Evolutionary conservation across 2,329 filamentous ascomycete species (phyloP).

Genomic region (Pleurostoma richardsiae): DNA sequence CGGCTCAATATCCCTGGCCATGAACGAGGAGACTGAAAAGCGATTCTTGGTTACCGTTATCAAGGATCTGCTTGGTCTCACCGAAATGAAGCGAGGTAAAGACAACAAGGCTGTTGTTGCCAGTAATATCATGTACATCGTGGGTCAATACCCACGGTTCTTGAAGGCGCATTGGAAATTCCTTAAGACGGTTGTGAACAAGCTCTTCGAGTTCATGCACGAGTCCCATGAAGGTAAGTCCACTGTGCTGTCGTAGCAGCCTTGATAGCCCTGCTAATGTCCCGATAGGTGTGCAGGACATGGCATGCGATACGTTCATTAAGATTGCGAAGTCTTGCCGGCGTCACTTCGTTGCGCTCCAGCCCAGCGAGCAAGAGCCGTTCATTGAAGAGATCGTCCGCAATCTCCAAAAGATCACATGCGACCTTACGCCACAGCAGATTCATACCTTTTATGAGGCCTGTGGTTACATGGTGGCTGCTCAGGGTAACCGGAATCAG

Average conservation of each 20-base stretch:
- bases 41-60: slow-evolving; percentile 97
- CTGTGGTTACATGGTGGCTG: slow-evolving; percentile 98
- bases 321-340: slow-evolving; percentile 99
- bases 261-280: slow-evolving; percentile 16
- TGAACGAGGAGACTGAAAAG: slow-evolving; percentile 99
- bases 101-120: slow-evolving; percentile 99
- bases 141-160: slow-evolving; percentile 96
- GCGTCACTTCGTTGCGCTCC: slow-evolving; percentile 92
- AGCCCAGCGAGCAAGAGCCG: slow-evolving; percentile 88
- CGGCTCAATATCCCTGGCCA: slow-evolving; percentile 94
- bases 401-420: slow-evolving; percentile 92
- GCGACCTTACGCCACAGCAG: slow-evolving; percentile 91
- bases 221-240: slow-evolving; percentile 91
- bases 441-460: slow-evolving; percentile 99
- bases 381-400: slow-evolving; percentile 99
- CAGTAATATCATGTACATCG: slow-evolving; percentile 99
- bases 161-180: slow-evolving; percentile 99
- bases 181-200: slow-evolving; percentile 98
- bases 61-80: slow-evolving; percentile 92
- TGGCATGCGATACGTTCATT: slow-evolving; percentile 99
- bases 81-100: slow-evolving; percentile 98
- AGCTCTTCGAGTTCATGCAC: slow-evolving; percentile 99
- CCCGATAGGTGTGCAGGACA: slow-evolving; percentile 80
- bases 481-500: slow-evolving; percentile 89
- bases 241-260: neutral